Evolutionary conservation across 495 filamentous ascomycete genomes (phyloP), one percentile per base, ranked within the genome.

Genomic region (Cenococcum geophilum): DNA sequence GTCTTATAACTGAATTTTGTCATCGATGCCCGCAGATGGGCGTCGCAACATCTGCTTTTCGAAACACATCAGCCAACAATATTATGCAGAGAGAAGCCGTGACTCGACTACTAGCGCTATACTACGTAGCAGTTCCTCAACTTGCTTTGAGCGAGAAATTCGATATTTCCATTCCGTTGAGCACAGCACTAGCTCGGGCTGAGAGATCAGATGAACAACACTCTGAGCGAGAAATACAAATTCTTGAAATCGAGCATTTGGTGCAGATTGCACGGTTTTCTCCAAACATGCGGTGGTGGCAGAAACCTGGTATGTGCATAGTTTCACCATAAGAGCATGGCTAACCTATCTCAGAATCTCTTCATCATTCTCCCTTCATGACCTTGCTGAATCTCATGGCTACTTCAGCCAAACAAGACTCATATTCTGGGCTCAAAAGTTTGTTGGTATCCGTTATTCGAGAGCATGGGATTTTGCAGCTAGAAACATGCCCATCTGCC

Each of bases 221-320:
- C 55, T 77, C 83, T 57, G 76, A 82, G 50, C 64, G 68, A 50
- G 75, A 70, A 0, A 71, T 91, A 50, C 75, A 82, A 23, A 59
- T 85, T 8, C 79, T 89, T 47, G 84, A 91, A 68, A 74, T 95
- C 25, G 84, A 89, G 66, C 87, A 89, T 66, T 75, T 92, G 32
- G 78, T 95, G 11, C 77, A 83, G 48, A 87, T 96, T 64, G 89
- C 90, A 12, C 79, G 83, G 59, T 83, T 83, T 64, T 92, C 89
- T 11, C 82, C 88, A 16, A 82, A 83, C 16, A 87, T 95, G 81
- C 85, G 86, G 45, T 97, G 91, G 91, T 93, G 82, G 77, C 79
- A 84, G 57, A 84, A 86, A 61, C 76, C 79, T 62, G 80, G 82
- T 80, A 73, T 60, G 74, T 65, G 21, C 58, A 49, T 37, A 18